Conservation (phyloP, 305 asterid species). For the Rubia tinctorum region DNA sequence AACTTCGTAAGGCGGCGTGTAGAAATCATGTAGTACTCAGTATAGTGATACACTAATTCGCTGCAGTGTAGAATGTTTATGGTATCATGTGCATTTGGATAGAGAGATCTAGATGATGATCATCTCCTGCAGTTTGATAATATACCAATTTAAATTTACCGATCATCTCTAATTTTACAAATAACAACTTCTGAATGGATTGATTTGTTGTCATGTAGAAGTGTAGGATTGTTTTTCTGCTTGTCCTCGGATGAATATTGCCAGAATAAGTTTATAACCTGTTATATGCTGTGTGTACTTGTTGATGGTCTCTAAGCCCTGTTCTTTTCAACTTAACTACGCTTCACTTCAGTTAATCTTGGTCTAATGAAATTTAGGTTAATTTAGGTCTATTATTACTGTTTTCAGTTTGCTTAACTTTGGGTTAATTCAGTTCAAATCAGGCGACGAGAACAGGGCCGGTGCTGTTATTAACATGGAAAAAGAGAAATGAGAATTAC, state of each 20-base stretch:
- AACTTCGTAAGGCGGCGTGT: not conserved
- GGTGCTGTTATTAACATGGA: not conserved
- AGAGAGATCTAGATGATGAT: conserved; percentile 2
- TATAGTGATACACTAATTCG: not conserved
- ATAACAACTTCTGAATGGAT: not conserved
- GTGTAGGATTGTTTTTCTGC: not conserved
- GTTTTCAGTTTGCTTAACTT: too few relatives aligned
- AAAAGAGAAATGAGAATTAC: not conserved
- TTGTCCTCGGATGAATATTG: not conserved
- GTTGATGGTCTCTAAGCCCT: not conserved
- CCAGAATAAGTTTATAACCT: not conserved
- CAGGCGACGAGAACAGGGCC: not conserved
- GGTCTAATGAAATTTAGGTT: too few relatives aligned
- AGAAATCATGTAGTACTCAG: not conserved
- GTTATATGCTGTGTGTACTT: not conserved
- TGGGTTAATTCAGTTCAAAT: not conserved
- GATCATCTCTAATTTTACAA: not conserved
- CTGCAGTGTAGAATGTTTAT: not conserved
- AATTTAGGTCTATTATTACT: too few relatives aligned
- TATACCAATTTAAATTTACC: not conserved
- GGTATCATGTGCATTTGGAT: not conserved
- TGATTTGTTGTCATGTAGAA: not conserved
- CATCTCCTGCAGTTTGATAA: not conserved
- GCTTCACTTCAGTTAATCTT: too few relatives aligned
- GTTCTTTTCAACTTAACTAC: not conserved